These are phyloP conservation scores for Tricholoma matsutake DNA, from an alignment of 768 basidiomycete species.

Conservation along the genomic window DNA sequence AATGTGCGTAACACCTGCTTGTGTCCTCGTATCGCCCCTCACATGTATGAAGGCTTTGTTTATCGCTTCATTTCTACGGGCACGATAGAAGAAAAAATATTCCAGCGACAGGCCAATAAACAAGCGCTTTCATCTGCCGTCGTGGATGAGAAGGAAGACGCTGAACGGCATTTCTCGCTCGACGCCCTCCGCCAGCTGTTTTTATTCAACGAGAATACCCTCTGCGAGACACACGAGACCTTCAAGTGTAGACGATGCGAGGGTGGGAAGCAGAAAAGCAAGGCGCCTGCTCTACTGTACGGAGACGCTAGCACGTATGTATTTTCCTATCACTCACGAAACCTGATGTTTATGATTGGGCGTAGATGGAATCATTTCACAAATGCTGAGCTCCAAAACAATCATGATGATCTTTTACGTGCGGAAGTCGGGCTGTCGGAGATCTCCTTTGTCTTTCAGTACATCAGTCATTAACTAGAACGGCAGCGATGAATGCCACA, in stretches of 20 bases:
- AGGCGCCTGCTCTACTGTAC: conserved; percentile 84
- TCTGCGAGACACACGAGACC: conserved; percentile 95
- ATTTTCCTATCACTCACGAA: neutral
- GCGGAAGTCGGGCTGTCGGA: conserved; percentile 82
- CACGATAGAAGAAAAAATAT: conserved; percentile 98
- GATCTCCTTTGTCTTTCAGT: conserved; percentile 96
- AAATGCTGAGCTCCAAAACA: conserved; percentile 80
- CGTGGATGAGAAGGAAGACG: conserved; percentile 94
- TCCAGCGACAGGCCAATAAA: conserved; percentile 95
- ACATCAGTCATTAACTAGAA: conserved; percentile 71
- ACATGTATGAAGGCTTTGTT: conserved; percentile 70
- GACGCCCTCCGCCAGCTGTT: conserved; percentile 90
- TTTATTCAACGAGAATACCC: conserved; percentile 80
- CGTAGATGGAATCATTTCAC: conserved; percentile 96
- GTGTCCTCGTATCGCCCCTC: neutral
- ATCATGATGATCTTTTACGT: conserved; percentile 93
- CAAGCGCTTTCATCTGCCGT: conserved; percentile 97
- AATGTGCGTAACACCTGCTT: conserved; percentile 56
- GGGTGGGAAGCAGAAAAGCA: conserved; percentile 79
- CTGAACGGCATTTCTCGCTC: conserved; percentile 91
- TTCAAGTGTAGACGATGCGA: conserved; percentile 95
- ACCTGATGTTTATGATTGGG: neutral
- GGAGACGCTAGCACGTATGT: conserved; percentile 97
- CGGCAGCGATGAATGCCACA: conserved; percentile 1
- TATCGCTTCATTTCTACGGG: conserved; percentile 98